Percentiles rank a stretch among this genome's conserved stretches.
phyloP scores from a whole-genome alignment of 352 stramenopile genomes.

The Phytophthora crassamura region DNA sequence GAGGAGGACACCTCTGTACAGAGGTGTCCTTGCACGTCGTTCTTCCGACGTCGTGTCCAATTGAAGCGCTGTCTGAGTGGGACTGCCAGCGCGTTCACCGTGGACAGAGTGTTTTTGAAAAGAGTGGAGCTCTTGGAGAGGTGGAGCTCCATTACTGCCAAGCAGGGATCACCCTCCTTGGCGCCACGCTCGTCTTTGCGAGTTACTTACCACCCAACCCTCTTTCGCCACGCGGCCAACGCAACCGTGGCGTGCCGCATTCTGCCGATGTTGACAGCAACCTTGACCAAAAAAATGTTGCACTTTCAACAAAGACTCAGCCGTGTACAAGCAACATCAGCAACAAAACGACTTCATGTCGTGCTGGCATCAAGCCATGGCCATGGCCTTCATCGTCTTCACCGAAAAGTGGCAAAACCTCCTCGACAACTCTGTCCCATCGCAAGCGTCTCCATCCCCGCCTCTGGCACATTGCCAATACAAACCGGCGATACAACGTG shows the following conservation, averaged over 20 bases:
- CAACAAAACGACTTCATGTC: too few relatives aligned
- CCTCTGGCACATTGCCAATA: not conserved
- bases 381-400: too few relatives aligned
- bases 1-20: too few relatives aligned
- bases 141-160: conserved; percentile 2
- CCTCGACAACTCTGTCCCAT: not conserved
- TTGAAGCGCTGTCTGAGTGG: conserved; percentile 16
- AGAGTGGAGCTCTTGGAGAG: not conserved
- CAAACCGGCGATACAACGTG: conserved; percentile 7
- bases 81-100: not conserved
- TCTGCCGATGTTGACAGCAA: conserved; percentile 1
- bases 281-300: conserved; percentile 17
- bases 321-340: too few relatives aligned
- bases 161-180: too few relatives aligned
- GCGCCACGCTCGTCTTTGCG: conserved; percentile 4
- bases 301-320: not conserved
- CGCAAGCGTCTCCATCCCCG: conserved; percentile 1
- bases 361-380: too few relatives aligned
- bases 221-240: conserved; percentile 15
- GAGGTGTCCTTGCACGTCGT: conserved; percentile 2
- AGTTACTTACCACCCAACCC: conserved; percentile 23
- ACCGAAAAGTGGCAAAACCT: not conserved
- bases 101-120: not conserved
- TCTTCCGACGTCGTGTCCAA: conserved; percentile 32
- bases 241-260: not conserved